Evolutionary conservation across 2,329 filamentous ascomycete genomes (phyloP), one percentile per base, ranked within the genome.

Genomic region (Neopestalotiopsis rosae): DNA sequence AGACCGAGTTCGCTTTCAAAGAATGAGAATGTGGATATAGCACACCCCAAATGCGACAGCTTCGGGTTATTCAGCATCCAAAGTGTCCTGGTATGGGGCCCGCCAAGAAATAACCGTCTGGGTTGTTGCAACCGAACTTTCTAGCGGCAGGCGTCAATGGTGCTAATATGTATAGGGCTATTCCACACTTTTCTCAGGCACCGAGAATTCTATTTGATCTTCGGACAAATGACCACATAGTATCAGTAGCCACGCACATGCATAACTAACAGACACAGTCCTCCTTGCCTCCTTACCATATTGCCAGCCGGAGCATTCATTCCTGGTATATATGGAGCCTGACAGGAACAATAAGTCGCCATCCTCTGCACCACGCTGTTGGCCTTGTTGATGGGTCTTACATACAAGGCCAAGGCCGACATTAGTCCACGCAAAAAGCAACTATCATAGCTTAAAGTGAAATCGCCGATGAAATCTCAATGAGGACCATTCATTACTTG

Each of bases 391-490:
- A 34, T 34, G 32, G 45, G 45, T 49, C 45, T 17, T 49, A 59
- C 57, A 9, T 17, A 17, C 56, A 30, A 12, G 57, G 24, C 57
- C 57, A 34, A 34, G 45, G 45, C 45, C 45, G 45, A 7, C 14
- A 49, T 20, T 17, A 17, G 45, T 49, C 45, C 45, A 49, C 45
- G 45, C 45, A 49, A 49, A 49, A n/a, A 34, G 32, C 57, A 20
- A 59, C 57, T n/a, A 59, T 59, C 57, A 59, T 30, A 59, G 57
- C 28, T 59, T 30, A 34, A 14, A 14, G 57, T 59, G 57, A 20
- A 59, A 59, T 59, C 57, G 24, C 13, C 30, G 57, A 59, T 32
- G 30, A 10, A 59, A 30, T 34, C 32, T 9, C 32, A 34, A n/a
- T 34, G 12, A 59, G n/a, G 14, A 49, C 20, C 30, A 4, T 34